phyloP scores from a whole-genome alignment of 352 stramenopile species.

The Globisporangium cylindrosporum region DNA sequence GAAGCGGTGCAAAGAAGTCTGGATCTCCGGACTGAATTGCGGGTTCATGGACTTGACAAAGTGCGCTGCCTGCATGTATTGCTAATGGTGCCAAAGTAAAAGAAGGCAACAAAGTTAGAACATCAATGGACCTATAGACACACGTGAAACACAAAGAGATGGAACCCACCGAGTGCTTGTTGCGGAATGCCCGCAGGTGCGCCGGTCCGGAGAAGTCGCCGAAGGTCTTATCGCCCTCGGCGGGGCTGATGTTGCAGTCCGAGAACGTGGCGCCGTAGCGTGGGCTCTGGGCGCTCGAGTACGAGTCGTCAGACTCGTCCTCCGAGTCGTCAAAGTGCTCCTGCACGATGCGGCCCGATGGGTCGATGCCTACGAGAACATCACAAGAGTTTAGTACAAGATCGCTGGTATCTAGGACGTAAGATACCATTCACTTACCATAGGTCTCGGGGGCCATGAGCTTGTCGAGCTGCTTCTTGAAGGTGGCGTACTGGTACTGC shows the following conservation, averaged over 20 bases:
- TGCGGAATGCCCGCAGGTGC: conserved; percentile 46
- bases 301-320: conserved; percentile 51
- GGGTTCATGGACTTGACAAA: conserved; percentile 9
- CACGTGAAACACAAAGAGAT: not conserved
- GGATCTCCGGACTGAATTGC: conserved; percentile 20
- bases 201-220: conserved; percentile 40
- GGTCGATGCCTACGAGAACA: conserved; percentile 39
- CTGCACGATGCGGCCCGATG: conserved; percentile 47
- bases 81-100: not conserved
- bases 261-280: conserved; percentile 41
- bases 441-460: conserved; percentile 68
- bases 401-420: not conserved
- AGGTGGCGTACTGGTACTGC: conserved; percentile 49
- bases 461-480: conserved; percentile 64
- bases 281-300: conserved; percentile 46
- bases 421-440: conserved; percentile 10
- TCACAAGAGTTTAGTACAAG: not conserved
- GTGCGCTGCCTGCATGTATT: conserved; percentile 15
- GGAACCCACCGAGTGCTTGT: conserved; percentile 37
- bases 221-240: conserved; percentile 40
- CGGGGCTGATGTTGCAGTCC: conserved; percentile 57
- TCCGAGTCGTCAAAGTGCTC: conserved; percentile 47
- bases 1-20: conserved; percentile 16
- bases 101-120: not conserved
- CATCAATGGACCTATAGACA: no score